Evolutionary conservation across 2,329 filamentous ascomycete genomes (phyloP).

Genomic region (Diaporthe helianthi): DNA sequence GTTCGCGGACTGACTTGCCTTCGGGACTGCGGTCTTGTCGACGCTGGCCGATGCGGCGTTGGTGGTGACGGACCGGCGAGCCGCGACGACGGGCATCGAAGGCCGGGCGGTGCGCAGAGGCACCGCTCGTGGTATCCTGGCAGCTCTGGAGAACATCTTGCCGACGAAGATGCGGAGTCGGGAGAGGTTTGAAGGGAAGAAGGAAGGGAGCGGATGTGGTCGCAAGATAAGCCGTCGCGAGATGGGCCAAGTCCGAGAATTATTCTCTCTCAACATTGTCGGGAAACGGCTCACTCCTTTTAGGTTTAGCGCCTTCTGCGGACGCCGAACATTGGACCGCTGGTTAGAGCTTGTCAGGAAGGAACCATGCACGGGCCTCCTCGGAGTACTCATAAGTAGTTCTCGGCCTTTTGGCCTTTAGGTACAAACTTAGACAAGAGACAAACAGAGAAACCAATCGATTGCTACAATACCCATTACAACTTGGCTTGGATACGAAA

Average conservation of each 20-base stretch:
- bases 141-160: slow-evolving; percentile 75
- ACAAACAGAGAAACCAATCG: too few relatives aligned
- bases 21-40: slow-evolving; percentile 72
- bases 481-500: too few relatives aligned
- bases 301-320: slow-evolving; percentile 27
- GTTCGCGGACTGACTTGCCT: slow-evolving; percentile 46
- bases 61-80: slow-evolving; percentile 85
- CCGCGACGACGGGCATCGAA: slow-evolving; percentile 52
- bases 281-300: slow-evolving; percentile 30
- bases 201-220: slow-evolving; percentile 22
- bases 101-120: slow-evolving; percentile 60
- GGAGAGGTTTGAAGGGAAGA: slow-evolving; percentile 19
- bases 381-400: too few relatives aligned
- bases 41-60: slow-evolving; percentile 92
- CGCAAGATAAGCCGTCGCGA: slow-evolving; percentile 23
- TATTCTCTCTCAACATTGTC: slow-evolving; percentile 37
- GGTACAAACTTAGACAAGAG: too few relatives aligned
- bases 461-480: too few relatives aligned
- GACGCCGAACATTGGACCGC: slow-evolving; percentile 15
- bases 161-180: slow-evolving; percentile 28
- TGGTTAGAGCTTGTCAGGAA: slow-evolving; percentile 22
- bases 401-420: too few relatives aligned
- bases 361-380: too few relatives aligned
- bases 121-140: slow-evolving; percentile 67
- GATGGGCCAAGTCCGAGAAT: slow-evolving; percentile 32